phyloP scores from a whole-genome alignment of 2,329 filamentous ascomycete genomes.

The Erysiphe pulchra region DNA sequence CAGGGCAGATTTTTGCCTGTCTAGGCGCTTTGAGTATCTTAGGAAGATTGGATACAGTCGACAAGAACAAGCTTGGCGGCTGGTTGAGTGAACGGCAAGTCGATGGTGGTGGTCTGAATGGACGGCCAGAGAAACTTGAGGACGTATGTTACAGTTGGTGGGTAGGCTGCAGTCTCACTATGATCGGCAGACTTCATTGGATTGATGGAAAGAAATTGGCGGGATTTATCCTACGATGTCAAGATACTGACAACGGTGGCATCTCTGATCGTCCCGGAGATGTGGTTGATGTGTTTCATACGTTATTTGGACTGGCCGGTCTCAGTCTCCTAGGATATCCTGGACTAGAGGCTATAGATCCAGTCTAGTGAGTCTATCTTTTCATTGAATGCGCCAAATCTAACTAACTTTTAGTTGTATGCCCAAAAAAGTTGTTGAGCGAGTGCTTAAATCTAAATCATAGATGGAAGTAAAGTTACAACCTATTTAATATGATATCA shows the following conservation, averaged over 20 bases:
- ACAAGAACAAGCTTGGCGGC: slow-evolving; percentile 55
- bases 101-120: slow-evolving; percentile 70
- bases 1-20: slow-evolving; percentile 89
- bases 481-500: background rate
- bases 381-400: background rate
- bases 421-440: slow-evolving; percentile 39
- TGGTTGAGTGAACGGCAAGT: slow-evolving; percentile 92
- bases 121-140: slow-evolving; percentile 79
- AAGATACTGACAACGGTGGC: slow-evolving; percentile 64
- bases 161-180: slow-evolving; percentile 77
- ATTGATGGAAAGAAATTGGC: slow-evolving; percentile 64
- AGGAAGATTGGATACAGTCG: slow-evolving; percentile 53
- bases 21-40: slow-evolving; percentile 69
- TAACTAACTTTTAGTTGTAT: slow-evolving; percentile 27
- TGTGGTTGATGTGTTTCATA: slow-evolving; percentile 96
- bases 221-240: slow-evolving; percentile 63
- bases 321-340: slow-evolving; percentile 61
- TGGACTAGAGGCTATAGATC: slow-evolving; percentile 57
- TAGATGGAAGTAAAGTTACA: background rate
- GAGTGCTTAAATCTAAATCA: slow-evolving; percentile 20
- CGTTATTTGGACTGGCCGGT: slow-evolving; percentile 67
- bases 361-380: slow-evolving; percentile 41
- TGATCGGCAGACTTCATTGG: slow-evolving; percentile 76
- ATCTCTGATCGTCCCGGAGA: slow-evolving; percentile 77
- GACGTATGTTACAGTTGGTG: slow-evolving; percentile 99